These are phyloP conservation scores for Triadica sebifera DNA, from an alignment of 345 rosid species.

Conservation along the genomic window DNA sequence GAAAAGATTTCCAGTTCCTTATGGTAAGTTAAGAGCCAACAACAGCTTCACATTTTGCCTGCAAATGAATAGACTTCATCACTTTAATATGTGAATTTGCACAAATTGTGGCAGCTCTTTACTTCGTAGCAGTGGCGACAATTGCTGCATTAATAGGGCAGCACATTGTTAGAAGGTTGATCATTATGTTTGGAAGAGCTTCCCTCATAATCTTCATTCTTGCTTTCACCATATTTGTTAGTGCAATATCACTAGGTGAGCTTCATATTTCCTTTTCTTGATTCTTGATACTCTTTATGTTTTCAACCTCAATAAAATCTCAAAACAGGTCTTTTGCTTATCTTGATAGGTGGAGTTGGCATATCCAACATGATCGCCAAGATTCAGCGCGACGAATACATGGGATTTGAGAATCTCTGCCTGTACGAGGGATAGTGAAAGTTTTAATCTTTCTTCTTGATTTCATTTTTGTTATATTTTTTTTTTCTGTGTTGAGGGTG, in stretches of 20 bases:
- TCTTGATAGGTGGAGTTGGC: constrained; percentile 44
- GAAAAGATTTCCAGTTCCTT: constrained; percentile 54
- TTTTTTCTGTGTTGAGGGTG: too few relatives aligned
- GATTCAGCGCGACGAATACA: too few relatives aligned
- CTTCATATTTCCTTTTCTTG: neutral
- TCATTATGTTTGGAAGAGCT: constrained; percentile 46
- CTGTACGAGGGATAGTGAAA: too few relatives aligned
- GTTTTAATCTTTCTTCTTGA: too few relatives aligned
- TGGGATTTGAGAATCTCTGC: too few relatives aligned
- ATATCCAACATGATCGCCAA: too few relatives aligned
- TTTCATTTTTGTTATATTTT: too few relatives aligned
- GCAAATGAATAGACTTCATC: neutral
- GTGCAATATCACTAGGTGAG: constrained; percentile 54
- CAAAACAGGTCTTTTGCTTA: neutral
- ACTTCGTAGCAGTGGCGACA: constrained; percentile 41
- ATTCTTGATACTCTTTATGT: too few relatives aligned
- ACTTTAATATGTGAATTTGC: neutral
- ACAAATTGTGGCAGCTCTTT: constrained; percentile 35
- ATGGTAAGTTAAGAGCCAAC: constrained; percentile 23
- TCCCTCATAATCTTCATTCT: constrained; percentile 53
- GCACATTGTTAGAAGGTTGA: constrained; percentile 40
- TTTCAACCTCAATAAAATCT: neutral
- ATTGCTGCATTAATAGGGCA: constrained; percentile 48
- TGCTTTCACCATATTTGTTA: constrained; percentile 45
- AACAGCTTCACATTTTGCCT: neutral